phyloP scores from a whole-genome alignment of 176 grass and related monocot species.

The Raddia guianensis region DNA sequence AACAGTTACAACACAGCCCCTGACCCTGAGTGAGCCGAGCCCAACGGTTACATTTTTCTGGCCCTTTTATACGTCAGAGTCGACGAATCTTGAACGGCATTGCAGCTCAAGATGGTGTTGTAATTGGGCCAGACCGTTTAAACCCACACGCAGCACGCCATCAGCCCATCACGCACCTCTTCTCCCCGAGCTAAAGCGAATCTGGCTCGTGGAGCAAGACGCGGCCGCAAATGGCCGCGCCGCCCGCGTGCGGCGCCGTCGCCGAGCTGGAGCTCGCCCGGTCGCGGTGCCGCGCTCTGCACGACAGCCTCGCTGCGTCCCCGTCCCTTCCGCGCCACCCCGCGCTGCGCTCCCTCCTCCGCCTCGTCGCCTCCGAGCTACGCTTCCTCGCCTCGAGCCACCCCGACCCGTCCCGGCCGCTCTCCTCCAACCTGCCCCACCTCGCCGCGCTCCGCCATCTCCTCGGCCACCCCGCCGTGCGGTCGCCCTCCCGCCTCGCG shows the following conservation, averaged over 20 bases:
- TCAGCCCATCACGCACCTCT: too few species aligned
- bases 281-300: constrained; percentile 55
- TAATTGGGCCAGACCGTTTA: neutral
- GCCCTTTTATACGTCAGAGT: constrained; percentile 20
- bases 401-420: constrained; percentile 27
- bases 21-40: neutral
- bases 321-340: constrained; percentile 42
- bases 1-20: neutral
- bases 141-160: neutral
- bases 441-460: constrained; percentile 65
- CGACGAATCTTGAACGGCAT: neutral
- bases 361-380: constrained; percentile 74
- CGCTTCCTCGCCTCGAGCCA: constrained; percentile 52
- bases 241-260: constrained; percentile 35
- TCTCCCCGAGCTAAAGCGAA: constrained; percentile 14
- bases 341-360: constrained; percentile 45
- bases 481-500: constrained; percentile 58
- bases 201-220: neutral
- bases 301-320: constrained; percentile 38
- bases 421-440: constrained; percentile 85
- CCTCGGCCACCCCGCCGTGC: constrained; percentile 75
- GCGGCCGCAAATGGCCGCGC: constrained; percentile 41
- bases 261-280: constrained; percentile 38
- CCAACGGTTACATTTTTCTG: constrained; percentile 56
- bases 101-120: neutral